Conservation (phyloP, 208 protist genomes). For the Leishmania turanica region DNA sequence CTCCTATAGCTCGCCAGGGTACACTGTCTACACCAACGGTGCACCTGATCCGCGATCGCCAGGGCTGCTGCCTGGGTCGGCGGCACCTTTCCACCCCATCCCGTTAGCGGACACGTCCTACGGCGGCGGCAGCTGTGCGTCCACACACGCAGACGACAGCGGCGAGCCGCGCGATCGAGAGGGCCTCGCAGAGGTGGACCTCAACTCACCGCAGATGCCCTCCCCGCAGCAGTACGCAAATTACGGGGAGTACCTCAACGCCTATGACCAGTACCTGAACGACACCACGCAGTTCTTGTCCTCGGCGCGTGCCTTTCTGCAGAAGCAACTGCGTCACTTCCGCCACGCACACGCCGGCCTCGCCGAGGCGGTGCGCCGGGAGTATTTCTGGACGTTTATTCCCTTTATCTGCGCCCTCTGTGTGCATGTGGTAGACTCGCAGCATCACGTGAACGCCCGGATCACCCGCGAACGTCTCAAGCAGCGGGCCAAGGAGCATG, state of each 20-base stretch:
- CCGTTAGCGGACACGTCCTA: background rate
- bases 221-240: conserved; percentile 23
- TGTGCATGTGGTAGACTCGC: conserved; percentile 53
- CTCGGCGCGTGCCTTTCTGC: conserved; percentile 17
- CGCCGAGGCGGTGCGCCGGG: conserved; percentile 28
- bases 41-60: background rate
- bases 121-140: background rate
- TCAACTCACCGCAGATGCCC: conserved; percentile 23
- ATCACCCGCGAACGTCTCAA: conserved; percentile 43
- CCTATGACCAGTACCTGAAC: conserved; percentile 48
- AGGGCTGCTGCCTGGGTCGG: background rate
- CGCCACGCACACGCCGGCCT: conserved; percentile 19
- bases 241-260: conserved; percentile 53
- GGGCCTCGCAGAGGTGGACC: background rate
- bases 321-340: conserved; percentile 12
- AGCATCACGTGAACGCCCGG: conserved; percentile 45
- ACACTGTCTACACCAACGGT: background rate
- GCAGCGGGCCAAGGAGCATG: conserved; percentile 39
- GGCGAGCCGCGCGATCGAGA: background rate
- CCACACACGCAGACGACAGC: background rate
- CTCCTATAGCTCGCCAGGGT: background rate
- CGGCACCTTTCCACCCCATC: background rate
- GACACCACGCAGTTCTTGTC: conserved; percentile 8
- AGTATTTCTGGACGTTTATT: conserved; percentile 58
- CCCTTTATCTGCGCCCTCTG: conserved; percentile 41